Evolutionary conservation across 495 filamentous ascomycete species (phyloP), one percentile per base, ranked within the genome.

Genomic region (Xylaria cubensis): DNA sequence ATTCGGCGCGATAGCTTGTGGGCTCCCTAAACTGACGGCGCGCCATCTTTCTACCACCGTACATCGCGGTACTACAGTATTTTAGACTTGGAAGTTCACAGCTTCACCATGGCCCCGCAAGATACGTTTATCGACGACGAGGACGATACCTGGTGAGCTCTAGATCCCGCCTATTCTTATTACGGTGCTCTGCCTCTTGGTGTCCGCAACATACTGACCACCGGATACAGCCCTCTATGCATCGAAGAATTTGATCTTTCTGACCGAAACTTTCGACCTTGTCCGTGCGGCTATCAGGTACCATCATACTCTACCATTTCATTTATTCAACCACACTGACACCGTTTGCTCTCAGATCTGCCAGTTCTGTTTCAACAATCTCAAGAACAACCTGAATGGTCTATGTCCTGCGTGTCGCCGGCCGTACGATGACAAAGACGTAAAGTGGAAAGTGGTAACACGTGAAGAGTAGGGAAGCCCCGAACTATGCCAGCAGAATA

Each of bases 351-450:
- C 34, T 39, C 78, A 99, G 95, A 93, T 99, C 77, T 99, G 97
- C 81, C 97, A 98, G 85, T 99, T 99, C 84, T 99, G 97, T 82
- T 98, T 92, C 85, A 97, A 99, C 84, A 98, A 98, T 76, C 96
- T 99, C 82, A 95, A 94, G 81, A 93, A 91, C 70, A 97, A 95
- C 73, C 91, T 97, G 87, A 97, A 97, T 79, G 94, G 94, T 46
- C 85, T 97, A 39, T 99, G 97, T 83, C 97, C 97, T 19, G 97
- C 97, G 77, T 99, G 97, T 82, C 90, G 97, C 78, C 88, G 97
- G 75, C 89, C 92, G 21, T 99, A 99, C 79, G 93, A 97, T 80
- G 97, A 99, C 65, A 93, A 95, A 79, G 96, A 93, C 32, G 97
- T 99, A 64, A 91, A 97, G 81, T 98, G 93, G 87, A 98, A 98